phyloP scores from a whole-genome alignment of 768 basidiomycete genomes.

The Tylopilus sp. region DNA sequence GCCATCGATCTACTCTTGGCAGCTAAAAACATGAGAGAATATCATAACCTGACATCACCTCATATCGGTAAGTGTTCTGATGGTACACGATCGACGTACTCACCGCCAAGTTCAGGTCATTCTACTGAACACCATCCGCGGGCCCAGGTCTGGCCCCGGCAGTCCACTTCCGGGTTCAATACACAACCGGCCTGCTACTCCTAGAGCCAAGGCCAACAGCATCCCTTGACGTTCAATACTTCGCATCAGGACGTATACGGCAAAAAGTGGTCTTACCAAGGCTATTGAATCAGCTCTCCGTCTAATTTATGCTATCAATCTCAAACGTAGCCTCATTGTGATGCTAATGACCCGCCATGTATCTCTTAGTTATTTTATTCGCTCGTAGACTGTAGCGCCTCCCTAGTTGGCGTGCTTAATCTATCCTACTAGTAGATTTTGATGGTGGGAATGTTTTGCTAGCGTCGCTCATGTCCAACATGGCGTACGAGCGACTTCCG shows the following conservation, averaged over 20 bases:
- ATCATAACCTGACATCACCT: neutral
- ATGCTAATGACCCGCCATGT: neutral
- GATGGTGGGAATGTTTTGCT: neutral
- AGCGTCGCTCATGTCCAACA: conserved; percentile 42
- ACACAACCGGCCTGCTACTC: neutral
- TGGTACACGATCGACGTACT: neutral
- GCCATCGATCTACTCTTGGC: conserved; percentile 11
- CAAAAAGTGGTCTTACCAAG: neutral
- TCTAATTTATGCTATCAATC: neutral
- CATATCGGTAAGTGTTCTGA: conserved; percentile 7
- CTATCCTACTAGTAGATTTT: too few relatives aligned
- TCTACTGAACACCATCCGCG: neutral
- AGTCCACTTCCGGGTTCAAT: neutral
- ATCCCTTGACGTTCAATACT: neutral
- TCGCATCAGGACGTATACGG: neutral
- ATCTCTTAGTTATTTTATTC: conserved; percentile 3
- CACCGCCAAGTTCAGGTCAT: conserved; percentile 4
- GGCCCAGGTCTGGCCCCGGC: neutral
- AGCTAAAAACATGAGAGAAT: neutral
- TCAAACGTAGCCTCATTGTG: conserved; percentile 9
- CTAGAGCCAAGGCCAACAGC: neutral
- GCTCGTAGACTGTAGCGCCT: neutral
- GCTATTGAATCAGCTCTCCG: too few relatives aligned
- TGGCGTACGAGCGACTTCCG: conserved; percentile 48
- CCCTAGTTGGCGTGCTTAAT: too few relatives aligned